Evolutionary conservation across 164 flowering plant species (phyloP).

Genomic region (Annona cherimola): DNA sequence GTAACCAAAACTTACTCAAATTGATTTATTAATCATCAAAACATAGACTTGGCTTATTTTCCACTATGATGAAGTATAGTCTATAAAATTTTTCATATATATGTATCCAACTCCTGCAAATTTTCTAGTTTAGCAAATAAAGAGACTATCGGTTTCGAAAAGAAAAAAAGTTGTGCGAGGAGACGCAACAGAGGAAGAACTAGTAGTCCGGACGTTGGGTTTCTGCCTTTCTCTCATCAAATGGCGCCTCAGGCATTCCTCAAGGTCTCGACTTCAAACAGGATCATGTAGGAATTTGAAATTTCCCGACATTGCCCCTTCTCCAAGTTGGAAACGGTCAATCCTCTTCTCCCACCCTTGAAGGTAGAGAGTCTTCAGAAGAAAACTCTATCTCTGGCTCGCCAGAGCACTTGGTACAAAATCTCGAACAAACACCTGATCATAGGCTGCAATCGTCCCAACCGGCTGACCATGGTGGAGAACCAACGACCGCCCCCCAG

Average conservation of each 20-base stretch:
- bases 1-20: too few species aligned
- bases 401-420: constrained; percentile 33
- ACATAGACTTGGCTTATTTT: too few species aligned
- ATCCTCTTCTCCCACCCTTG: constrained; percentile 37
- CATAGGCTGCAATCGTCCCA: constrained; percentile 33
- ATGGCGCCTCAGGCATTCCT: constrained; percentile 58
- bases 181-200: constrained; percentile 23
- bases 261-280: constrained; percentile 48
- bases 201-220: constrained; percentile 35
- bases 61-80: too few species aligned
- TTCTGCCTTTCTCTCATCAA: constrained; percentile 42
- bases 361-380: constrained; percentile 28
- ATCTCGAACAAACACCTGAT: constrained; percentile 28
- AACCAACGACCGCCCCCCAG: constrained; percentile 26
- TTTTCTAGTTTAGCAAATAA: too few species aligned
- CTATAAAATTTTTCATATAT: too few species aligned
- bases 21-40: too few species aligned
- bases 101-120: too few species aligned
- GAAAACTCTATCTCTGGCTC: constrained; percentile 31
- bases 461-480: constrained; percentile 31
- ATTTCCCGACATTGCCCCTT: constrained; percentile 37
- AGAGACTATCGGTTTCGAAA: too few species aligned
- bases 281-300: constrained; percentile 35
- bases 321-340: constrained; percentile 30
- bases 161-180: too few species aligned